phyloP scores from a whole-genome alignment of 176 grass and related monocot species.

The Hyparrhenia diplandra region DNA sequence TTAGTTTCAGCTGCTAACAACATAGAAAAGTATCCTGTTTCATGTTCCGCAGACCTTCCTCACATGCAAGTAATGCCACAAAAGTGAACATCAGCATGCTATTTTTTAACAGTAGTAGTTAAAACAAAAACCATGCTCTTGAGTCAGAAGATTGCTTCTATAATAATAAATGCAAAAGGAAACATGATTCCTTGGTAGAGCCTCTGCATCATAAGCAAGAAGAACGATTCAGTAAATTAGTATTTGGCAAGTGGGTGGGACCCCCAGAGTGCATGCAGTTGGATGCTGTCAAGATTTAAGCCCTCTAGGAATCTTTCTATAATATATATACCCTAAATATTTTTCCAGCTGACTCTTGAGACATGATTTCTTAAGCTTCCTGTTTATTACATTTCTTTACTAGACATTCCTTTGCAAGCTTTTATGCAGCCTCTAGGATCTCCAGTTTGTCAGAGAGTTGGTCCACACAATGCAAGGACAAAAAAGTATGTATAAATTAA shows the following conservation, averaged over 20 bases:
- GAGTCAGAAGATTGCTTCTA: background rate
- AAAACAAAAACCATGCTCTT: background rate
- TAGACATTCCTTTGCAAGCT: background rate
- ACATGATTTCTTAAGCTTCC: background rate
- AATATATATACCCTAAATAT: background rate
- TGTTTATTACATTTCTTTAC: background rate
- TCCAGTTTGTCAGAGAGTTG: background rate
- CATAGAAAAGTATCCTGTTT: background rate
- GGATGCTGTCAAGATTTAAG: background rate
- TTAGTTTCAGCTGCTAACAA: background rate
- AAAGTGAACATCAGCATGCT: background rate
- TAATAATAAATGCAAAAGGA: background rate
- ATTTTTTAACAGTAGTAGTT: constrained; percentile 4
- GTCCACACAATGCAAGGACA: background rate
- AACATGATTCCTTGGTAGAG: background rate
- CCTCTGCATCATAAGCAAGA: background rate
- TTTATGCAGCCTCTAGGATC: background rate
- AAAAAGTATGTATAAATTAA: background rate
- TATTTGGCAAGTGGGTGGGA: background rate
- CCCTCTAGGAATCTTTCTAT: background rate
- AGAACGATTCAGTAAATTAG: background rate
- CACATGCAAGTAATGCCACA: background rate
- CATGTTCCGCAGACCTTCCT: background rate
- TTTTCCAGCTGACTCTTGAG: background rate
- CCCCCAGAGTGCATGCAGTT: background rate